A percentile compares a stretch with the other conserved stretches of the same genome.
These are phyloP conservation scores for Acanthamoeba royreba DNA, from an alignment of 208 protist species.

Conservation along the genomic window DNA sequence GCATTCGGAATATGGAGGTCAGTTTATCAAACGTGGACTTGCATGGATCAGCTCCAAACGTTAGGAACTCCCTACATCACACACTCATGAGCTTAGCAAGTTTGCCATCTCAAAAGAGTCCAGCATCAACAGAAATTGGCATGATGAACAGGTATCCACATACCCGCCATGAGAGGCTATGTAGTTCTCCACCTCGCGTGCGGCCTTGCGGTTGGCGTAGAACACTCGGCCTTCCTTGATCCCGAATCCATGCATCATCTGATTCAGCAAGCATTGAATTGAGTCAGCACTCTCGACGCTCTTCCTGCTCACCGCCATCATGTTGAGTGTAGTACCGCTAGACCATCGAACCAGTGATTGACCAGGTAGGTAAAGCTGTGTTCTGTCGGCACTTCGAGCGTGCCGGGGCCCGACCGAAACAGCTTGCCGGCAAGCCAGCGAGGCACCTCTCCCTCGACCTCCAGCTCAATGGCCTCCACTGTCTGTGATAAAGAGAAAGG, in stretches of 20 bases:
- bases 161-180: not conserved
- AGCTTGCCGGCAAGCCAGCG: not conserved
- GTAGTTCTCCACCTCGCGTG: not conserved
- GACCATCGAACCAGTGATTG: not conserved
- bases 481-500: too few relatives aligned
- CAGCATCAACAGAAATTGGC: too few relatives aligned
- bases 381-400: not conserved
- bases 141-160: not conserved
- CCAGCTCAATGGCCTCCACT: not conserved
- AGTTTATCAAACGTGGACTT: not conserved
- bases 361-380: not conserved
- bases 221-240: not conserved
- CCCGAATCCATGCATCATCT: conserved; percentile 1
- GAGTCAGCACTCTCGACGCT: too few relatives aligned
- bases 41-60: not conserved
- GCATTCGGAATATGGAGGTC: not conserved
- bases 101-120: not conserved
- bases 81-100: too few relatives aligned
- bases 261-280: too few relatives aligned
- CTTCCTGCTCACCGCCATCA: too few relatives aligned
- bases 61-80: not conserved
- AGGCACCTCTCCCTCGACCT: not conserved
- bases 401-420: not conserved
- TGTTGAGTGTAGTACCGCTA: too few relatives aligned
- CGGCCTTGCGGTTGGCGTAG: not conserved